Evolutionary conservation across 2,329 filamentous ascomycete genomes (phyloP), one percentile per base, ranked within the genome.

Genomic region (Fusarium sp.): DNA sequence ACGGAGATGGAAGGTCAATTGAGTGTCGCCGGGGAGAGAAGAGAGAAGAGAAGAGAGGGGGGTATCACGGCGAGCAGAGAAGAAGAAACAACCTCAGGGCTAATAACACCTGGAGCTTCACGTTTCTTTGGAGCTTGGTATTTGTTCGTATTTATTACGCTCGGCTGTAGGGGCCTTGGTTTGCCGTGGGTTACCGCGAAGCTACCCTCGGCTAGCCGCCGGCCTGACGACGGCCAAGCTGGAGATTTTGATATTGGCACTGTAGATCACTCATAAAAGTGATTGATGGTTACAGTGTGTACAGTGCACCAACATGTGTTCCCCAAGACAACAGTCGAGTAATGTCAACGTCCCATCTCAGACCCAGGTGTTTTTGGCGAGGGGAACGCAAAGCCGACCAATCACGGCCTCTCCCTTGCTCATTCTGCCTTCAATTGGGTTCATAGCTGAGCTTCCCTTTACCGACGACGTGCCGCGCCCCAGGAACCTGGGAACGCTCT

Each of bases 171-270:
- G 66, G 62, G 14, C 70, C 41, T 64, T 32, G 59, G 63, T 66
- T 77, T 78, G 73, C 77, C 76, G 77, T 72, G 68, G 66, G 56
- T 76, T 77, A 77, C 77, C 75, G 77, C 70, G 65, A 61, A 71
- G 34, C 72, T 78, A 77, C 68, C 77, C 77, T 78, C 77, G 77
- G 77, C 76, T 78, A 78, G 67, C 68, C 74, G 73, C 68, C 70
- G 67, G 73, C 63, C 70, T 62, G 57, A 16, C 61, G 62, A 68
- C 23, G n/a, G 43, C 39, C 50, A n/a, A 32, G 62, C 50, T 25
- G 43, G 6, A 45, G 52, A 50, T 57, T 45, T 23, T 30, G 6
- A 35, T 60, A 32, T 39, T 62, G 9, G 25, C 32, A 74, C 72
- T 73, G 67, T 71, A 10, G 1, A 7, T 9, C 1, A 1, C 14